Evolutionary conservation across 768 basidiomycete genomes (phyloP), one percentile per base, ranked within the genome.

Genomic region (Boletus sp.): DNA sequence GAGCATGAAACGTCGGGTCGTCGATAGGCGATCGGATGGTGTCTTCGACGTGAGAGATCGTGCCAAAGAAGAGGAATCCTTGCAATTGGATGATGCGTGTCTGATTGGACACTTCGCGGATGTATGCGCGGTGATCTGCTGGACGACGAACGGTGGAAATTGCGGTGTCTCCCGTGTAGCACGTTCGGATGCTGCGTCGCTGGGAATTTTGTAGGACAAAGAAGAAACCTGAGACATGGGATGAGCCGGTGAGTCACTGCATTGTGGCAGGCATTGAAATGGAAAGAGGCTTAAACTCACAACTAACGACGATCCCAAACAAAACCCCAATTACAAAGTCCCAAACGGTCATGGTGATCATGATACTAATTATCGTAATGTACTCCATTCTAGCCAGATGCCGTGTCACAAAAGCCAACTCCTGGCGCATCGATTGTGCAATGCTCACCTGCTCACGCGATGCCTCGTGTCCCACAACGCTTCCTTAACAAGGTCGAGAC

Each of bases 171-270:
- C 95, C 95, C 3, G 86, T 87, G 67, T 90, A 85, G 35, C 93
- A 78, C 0, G 86, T 81, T 9, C 96, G 83, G 56, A 99, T 93
- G 58, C 93, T 92, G 42, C 82, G 74, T 15, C 91, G 72, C 62
- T 87, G 88, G 0, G 94, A 97, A 55, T 90, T 96, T 64, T 96
- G 92, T 2, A 98, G 79, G n/a, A 99, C 96, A 65, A 99, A 99
- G 75, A 96, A 97, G 71, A 98, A 78, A 64, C 88, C 90, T 91
- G 38, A 39, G 34, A 25, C 0, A 38, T 8, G 38, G 23, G 29
- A 17, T 2, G 27, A 19, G 25, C 13, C 7, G 30, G 54, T 56
- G 43, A 55, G 64, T 40, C 5, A 11, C 27, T 30, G 17, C 5
- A 45, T 29, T 42, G 17, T 34, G 5, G 1, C 14, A 15, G n/a